Evolutionary conservation across 768 basidiomycete genomes (phyloP).

Genomic region (Pleurotus platypus): DNA sequence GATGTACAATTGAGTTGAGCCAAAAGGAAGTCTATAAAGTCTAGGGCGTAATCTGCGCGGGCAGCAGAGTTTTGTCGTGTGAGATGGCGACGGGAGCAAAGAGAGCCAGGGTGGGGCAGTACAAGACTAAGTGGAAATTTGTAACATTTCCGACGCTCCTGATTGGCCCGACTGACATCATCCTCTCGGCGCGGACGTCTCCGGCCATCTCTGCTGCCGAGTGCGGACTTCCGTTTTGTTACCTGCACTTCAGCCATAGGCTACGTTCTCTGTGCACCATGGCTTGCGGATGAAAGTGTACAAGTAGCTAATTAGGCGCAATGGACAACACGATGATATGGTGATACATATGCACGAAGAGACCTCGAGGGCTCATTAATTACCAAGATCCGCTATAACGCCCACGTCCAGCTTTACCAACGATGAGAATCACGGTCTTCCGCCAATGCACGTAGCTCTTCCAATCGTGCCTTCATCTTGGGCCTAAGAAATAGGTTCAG

Average conservation of each 20-base stretch:
- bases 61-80: conserved; percentile 1
- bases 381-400: conserved; percentile 4
- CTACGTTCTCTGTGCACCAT: too few relatives aligned
- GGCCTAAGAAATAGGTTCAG: conserved; percentile 43
- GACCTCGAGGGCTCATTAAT: neutral
- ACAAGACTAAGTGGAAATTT: conserved; percentile 6
- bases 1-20: conserved; percentile 21
- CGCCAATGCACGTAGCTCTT: conserved; percentile 50
- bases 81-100: conserved; percentile 4
- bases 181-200: conserved; percentile 5
- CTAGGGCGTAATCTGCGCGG: neutral
- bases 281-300: neutral
- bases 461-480: conserved; percentile 74
- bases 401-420: neutral
- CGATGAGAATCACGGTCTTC: conserved; percentile 9
- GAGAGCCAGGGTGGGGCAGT: conserved; percentile 6
- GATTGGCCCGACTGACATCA: conserved; percentile 5
- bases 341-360: neutral
- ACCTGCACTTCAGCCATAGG: neutral
- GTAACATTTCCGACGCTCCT: neutral
- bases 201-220: conserved; percentile 1
- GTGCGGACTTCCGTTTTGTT: neutral
- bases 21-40: conserved; percentile 1
- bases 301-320: neutral
- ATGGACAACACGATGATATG: neutral